These are phyloP conservation scores for Leccinum broughii DNA, from an alignment of 768 basidiomycete genomes.

Conservation along the genomic window DNA sequence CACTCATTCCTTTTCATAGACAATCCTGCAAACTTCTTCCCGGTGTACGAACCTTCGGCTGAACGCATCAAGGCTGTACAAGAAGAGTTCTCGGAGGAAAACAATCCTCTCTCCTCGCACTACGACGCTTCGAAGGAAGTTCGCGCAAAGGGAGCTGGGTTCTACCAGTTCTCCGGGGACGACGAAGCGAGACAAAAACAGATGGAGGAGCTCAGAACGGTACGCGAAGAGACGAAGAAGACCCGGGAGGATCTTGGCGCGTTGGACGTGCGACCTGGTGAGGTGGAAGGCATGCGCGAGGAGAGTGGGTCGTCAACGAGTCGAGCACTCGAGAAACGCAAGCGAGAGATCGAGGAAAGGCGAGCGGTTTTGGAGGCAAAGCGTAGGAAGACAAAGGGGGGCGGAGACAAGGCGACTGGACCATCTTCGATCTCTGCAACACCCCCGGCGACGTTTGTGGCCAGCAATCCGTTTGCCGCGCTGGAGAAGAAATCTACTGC, in stretches of 20 bases:
- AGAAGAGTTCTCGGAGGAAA: slow-evolving; percentile 62
- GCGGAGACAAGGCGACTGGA: neutral
- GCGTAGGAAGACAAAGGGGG: slow-evolving; percentile 49
- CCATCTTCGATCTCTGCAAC: slow-evolving; percentile 1
- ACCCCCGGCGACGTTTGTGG: slow-evolving; percentile 8
- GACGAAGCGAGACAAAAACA: slow-evolving; percentile 75
- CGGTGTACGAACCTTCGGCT: slow-evolving; percentile 80
- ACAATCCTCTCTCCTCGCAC: slow-evolving; percentile 71
- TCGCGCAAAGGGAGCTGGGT: slow-evolving; percentile 86
- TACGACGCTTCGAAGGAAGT: slow-evolving; percentile 84
- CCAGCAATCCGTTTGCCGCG: slow-evolving; percentile 51
- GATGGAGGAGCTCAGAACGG: slow-evolving; percentile 77
- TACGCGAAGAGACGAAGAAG: slow-evolving; percentile 70
- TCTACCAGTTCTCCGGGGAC: slow-evolving; percentile 88
- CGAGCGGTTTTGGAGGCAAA: slow-evolving; percentile 61
- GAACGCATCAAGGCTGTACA: slow-evolving; percentile 78
- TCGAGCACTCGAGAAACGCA: slow-evolving; percentile 64
- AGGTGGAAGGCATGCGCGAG: slow-evolving; percentile 72
- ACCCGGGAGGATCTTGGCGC: slow-evolving; percentile 61
- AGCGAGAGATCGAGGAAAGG: slow-evolving; percentile 71
- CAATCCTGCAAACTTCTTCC: slow-evolving; percentile 84
- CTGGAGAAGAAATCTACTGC: slow-evolving; percentile 41
- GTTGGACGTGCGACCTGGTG: slow-evolving; percentile 62
- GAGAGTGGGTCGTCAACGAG: slow-evolving; percentile 40
- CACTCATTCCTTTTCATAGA: slow-evolving; percentile 41